phyloP scores from a whole-genome alignment of 2,329 filamentous ascomycete genomes.

The Colletotrichum sp. region DNA sequence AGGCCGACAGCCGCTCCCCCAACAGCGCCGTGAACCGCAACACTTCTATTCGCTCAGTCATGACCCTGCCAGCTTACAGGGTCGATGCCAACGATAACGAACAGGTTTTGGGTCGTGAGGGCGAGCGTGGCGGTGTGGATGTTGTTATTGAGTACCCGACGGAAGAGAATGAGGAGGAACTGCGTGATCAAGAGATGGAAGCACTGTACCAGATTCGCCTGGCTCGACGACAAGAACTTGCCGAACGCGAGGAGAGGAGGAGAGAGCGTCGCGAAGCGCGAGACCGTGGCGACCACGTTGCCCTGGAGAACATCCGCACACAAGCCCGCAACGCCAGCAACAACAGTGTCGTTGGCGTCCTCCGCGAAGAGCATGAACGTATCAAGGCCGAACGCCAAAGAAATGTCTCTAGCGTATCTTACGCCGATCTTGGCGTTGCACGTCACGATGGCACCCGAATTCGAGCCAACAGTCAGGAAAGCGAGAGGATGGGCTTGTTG shows the following conservation, averaged over 20 bases:
- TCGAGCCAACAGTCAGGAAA: slow-evolving; percentile 75
- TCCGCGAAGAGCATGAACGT: slow-evolving; percentile 60
- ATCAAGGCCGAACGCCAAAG: slow-evolving; percentile 67
- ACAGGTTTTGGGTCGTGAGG: slow-evolving; percentile 84
- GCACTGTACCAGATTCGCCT: slow-evolving; percentile 87
- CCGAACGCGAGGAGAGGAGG: slow-evolving; percentile 79
- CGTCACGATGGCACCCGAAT: slow-evolving; percentile 79
- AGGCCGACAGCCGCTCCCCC: slow-evolving; percentile 24
- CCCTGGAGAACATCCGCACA: slow-evolving; percentile 70
- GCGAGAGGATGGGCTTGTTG: slow-evolving; percentile 73
- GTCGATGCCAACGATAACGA: slow-evolving; percentile 76
- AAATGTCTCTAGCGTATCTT: slow-evolving; percentile 77
- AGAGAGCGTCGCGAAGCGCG: slow-evolving; percentile 74
- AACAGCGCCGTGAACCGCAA: slow-evolving; percentile 71
- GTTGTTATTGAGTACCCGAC: slow-evolving; percentile 86
- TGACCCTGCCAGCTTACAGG: slow-evolving; percentile 89
- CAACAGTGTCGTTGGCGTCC: slow-evolving; percentile 64
- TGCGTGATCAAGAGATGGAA: slow-evolving; percentile 92
- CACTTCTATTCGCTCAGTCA: slow-evolving; percentile 88
- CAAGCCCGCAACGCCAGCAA: slow-evolving; percentile 53
- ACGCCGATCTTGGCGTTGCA: slow-evolving; percentile 77
- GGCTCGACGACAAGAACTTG: slow-evolving; percentile 75
- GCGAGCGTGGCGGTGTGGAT: slow-evolving; percentile 91
- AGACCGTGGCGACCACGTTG: slow-evolving; percentile 69
- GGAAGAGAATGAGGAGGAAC: slow-evolving; percentile 75